These are phyloP conservation scores for Lentinus brumalis DNA, from an alignment of 768 basidiomycete species.

Conservation along the genomic window DNA sequence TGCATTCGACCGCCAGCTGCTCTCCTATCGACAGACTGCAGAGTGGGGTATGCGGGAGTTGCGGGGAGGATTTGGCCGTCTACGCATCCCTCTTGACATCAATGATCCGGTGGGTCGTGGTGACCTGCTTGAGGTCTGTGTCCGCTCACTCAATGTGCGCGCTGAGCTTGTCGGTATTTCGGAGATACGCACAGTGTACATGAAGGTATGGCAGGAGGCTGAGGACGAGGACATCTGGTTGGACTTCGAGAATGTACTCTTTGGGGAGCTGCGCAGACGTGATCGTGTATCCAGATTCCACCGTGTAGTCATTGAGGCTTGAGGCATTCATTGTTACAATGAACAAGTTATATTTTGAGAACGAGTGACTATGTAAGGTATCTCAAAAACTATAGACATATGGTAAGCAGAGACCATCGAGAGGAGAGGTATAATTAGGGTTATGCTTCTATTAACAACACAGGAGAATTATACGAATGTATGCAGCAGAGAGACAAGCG, in stretches of 20 bases:
- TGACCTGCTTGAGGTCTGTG: constrained; percentile 40
- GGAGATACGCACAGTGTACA: constrained; percentile 46
- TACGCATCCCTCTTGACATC: constrained; percentile 44
- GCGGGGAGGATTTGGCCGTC: constrained; percentile 48
- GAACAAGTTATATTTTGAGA: too few species aligned
- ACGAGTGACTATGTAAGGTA: too few species aligned
- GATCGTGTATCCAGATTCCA: constrained; percentile 20
- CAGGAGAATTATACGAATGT: too few species aligned
- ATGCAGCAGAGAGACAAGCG: too few species aligned
- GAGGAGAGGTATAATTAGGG: too few species aligned
- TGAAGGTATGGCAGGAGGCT: constrained; percentile 37
- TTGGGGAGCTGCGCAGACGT: constrained; percentile 22
- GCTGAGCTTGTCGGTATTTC: constrained; percentile 41
- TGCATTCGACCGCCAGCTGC: constrained; percentile 39
- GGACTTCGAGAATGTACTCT: constrained; percentile 41
- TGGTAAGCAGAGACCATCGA: too few species aligned
- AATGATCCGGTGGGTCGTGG: constrained; percentile 25
- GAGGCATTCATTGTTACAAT: too few species aligned
- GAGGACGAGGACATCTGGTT: constrained; percentile 34
- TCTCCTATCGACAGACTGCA: constrained; percentile 49
- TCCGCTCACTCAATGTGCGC: constrained; percentile 39
- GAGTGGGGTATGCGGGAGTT: constrained; percentile 53
- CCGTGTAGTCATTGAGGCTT: background rate
- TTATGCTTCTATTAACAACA: too few species aligned
- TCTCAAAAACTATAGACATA: too few species aligned